Evolutionary conservation across 495 filamentous ascomycete species (phyloP).

Genomic region (Aspergillus baeticus): DNA sequence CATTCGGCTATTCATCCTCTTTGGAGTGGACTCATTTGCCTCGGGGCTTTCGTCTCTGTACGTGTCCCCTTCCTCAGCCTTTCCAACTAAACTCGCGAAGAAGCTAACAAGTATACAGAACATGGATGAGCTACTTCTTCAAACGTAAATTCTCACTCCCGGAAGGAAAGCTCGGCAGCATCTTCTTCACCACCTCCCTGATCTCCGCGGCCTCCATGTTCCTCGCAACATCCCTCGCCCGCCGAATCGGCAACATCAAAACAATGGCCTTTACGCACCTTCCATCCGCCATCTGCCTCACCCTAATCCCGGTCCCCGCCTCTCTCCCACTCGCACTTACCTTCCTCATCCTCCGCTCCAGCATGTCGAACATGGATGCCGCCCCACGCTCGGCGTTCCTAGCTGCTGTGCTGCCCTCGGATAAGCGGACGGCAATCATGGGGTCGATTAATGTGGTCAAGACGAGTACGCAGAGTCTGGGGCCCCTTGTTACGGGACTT

Average conservation of each 20-base stretch:
- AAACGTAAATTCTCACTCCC: constrained; percentile 68
- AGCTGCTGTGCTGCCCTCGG: constrained; percentile 64
- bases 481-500: constrained; percentile 69
- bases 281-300: constrained; percentile 70
- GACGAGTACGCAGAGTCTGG: constrained; percentile 59
- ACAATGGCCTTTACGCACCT: constrained; percentile 89
- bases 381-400: constrained; percentile 80
- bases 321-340: constrained; percentile 54
- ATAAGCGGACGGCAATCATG: constrained; percentile 79
- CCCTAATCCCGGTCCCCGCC: constrained; percentile 63
- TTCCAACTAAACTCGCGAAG: not conserved
- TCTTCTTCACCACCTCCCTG: constrained; percentile 66
- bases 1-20: constrained; percentile 68
- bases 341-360: constrained; percentile 69
- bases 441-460: constrained; percentile 68
- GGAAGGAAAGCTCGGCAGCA: constrained; percentile 67
- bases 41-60: constrained; percentile 73
- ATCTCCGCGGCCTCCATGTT: constrained; percentile 67
- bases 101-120: constrained; percentile 29
- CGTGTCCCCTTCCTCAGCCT: constrained; percentile 17
- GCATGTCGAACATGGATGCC: constrained; percentile 76
- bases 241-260: constrained; percentile 74
- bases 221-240: constrained; percentile 71
- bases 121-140: constrained; percentile 77
- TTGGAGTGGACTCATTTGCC: constrained; percentile 75